Percentiles rank a stretch among this genome's conserved stretches.
Evolutionary conservation across 202 grass and related monocot genomes (phyloP).

Genomic region (Hordeum pubiflorum): DNA sequence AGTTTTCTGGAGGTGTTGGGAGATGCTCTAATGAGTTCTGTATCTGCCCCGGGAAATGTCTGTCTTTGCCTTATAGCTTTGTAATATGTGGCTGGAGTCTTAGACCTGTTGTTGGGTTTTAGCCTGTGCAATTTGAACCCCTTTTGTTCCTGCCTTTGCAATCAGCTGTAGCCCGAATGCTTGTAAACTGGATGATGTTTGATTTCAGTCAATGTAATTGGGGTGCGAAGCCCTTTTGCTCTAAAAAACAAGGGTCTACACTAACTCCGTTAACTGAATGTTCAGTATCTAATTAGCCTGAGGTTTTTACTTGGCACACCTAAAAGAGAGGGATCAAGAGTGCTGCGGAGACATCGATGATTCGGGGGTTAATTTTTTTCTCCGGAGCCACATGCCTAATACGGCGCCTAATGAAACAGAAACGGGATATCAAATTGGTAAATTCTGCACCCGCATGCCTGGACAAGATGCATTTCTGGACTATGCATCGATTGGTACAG

Average conservation of each 20-base stretch:
- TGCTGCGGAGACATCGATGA: neutral
- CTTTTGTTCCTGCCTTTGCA: too few relatives aligned
- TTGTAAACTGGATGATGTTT: too few relatives aligned
- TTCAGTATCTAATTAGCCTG: neutral
- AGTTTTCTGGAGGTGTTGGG: too few relatives aligned
- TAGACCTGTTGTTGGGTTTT: too few relatives aligned
- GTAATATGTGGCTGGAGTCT: too few relatives aligned
- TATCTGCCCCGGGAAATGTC: too few relatives aligned
- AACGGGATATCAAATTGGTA: neutral
- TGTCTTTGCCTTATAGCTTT: too few relatives aligned
- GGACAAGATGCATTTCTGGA: neutral
- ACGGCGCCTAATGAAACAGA: neutral
- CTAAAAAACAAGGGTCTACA: neutral
- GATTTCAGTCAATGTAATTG: too few relatives aligned
- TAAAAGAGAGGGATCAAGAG: neutral
- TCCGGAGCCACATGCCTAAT: neutral
- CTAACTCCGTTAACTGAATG: neutral
- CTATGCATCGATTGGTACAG: neutral
- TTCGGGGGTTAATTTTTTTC: neutral
- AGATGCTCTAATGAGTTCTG: too few relatives aligned
- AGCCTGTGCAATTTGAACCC: too few relatives aligned
- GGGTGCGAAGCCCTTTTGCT: too few relatives aligned
- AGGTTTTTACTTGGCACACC: neutral
- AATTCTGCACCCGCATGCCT: neutral
- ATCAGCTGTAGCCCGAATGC: too few relatives aligned